phyloP scores from a whole-genome alignment of 2,329 filamentous ascomycete genomes.

The Tolypocladium sp. region DNA sequence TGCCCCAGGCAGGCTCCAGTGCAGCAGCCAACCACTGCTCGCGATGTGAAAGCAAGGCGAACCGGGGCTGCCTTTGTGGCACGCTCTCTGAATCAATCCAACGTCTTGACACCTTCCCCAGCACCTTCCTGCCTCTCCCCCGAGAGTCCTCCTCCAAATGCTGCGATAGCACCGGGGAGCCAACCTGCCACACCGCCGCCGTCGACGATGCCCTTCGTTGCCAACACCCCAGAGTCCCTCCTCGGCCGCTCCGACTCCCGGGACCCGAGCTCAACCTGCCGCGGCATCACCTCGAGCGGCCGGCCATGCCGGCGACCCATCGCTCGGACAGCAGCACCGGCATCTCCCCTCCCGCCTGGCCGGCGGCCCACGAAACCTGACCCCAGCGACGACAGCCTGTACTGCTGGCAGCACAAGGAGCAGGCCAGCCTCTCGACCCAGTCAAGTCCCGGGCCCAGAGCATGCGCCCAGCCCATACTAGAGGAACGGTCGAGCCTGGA shows the following conservation, averaged over 20 bases:
- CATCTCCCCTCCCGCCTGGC: slow-evolving; percentile 17
- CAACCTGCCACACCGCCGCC: not conserved
- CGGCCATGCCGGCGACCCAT: slow-evolving; percentile 72
- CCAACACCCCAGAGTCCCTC: slow-evolving; percentile 68
- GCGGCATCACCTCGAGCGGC: slow-evolving; percentile 77
- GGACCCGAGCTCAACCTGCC: slow-evolving; percentile 75
- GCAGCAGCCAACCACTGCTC: not conserved
- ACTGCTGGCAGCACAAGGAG: slow-evolving; percentile 93
- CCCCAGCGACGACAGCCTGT: slow-evolving; percentile 52
- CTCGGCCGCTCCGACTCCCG: slow-evolving; percentile 76
- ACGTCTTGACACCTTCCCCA: not conserved
- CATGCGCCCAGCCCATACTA: slow-evolving; percentile 41
- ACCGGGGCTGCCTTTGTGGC: not conserved
- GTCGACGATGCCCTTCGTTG: slow-evolving; percentile 28
- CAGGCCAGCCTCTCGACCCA: slow-evolving; percentile 52
- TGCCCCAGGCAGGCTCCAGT: not conserved
- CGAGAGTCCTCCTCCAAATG: not conserved
- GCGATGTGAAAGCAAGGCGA: not conserved
- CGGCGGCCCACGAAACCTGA: slow-evolving; percentile 17
- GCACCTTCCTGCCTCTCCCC: not conserved
- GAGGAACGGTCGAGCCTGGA: slow-evolving; percentile 72
- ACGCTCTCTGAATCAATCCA: not conserved
- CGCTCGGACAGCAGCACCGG: slow-evolving; percentile 18
- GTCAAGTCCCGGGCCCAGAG: slow-evolving; percentile 34
- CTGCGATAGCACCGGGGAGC: not conserved